Conservation (phyloP, 148 eudicot genomes). For the Fagopyrum tataricum region DNA sequence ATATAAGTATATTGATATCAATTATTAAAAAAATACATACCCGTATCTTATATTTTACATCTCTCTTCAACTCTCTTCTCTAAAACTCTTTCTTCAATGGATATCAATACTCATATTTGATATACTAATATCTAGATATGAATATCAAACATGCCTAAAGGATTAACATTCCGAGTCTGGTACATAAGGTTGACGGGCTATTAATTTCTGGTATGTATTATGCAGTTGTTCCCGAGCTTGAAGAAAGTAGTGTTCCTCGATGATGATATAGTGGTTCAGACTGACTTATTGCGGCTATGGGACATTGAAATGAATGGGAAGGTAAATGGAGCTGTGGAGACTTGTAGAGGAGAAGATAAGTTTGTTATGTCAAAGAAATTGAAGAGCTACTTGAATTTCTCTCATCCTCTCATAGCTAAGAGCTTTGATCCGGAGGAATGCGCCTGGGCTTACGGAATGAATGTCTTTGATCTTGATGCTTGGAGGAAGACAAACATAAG, state of each 20-base stretch:
- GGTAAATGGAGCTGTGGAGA: constrained; percentile 87
- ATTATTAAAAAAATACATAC: no score
- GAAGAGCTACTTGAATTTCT: constrained; percentile 75
- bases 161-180: no score
- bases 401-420: constrained; percentile 69
- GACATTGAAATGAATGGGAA: constrained; percentile 81
- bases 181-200: no score
- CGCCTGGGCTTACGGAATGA: constrained; percentile 99
- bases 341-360: constrained; percentile 78
- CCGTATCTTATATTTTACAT: no score
- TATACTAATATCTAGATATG: no score
- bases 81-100: no score
- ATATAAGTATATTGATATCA: no score
- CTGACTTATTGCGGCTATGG: constrained; percentile 82
- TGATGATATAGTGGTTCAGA: constrained; percentile 84
- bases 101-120: no score
- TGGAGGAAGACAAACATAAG: constrained; percentile 85
- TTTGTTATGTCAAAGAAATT: constrained; percentile 82
- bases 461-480: constrained; percentile 74
- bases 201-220: no score
- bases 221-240: constrained; percentile 76
- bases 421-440: constrained; percentile 70
- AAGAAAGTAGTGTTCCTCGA: constrained; percentile 78
- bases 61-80: no score
- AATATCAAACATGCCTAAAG: no score